phyloP scores from a whole-genome alignment of 352 stramenopile species.

The Pythium vanterpoolii region DNA sequence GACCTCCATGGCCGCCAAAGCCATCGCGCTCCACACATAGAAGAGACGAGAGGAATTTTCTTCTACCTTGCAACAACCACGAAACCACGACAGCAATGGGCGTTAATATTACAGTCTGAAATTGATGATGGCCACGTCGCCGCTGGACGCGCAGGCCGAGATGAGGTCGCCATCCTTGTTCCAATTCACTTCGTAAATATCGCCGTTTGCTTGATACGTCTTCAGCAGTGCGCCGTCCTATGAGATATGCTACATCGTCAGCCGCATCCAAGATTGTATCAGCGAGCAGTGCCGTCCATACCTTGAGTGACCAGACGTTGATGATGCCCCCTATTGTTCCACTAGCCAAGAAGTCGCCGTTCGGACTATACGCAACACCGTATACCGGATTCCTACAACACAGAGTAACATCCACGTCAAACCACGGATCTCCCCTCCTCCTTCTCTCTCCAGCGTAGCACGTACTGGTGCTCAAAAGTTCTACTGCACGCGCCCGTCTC shows the following conservation, averaged over 20 bases:
- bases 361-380: constrained; percentile 83
- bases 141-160: constrained; percentile 82
- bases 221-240: constrained; percentile 74
- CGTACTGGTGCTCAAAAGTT: constrained; percentile 93
- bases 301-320: constrained; percentile 97
- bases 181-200: constrained; percentile 99
- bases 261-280: not conserved
- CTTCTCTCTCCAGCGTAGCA: not conserved
- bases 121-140: constrained; percentile 87
- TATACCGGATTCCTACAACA: constrained; percentile 77
- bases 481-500: constrained; percentile 87
- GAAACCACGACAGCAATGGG: constrained; percentile 27
- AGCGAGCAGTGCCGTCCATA: constrained; percentile 23
- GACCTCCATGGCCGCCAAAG: constrained; percentile 13
- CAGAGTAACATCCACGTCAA: constrained; percentile 10
- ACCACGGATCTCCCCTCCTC: not conserved
- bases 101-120: constrained; percentile 90
- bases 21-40: constrained; percentile 18
- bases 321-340: constrained; percentile 96
- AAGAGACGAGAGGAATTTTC: not conserved
- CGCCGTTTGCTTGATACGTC: constrained; percentile 89
- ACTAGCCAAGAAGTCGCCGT: constrained; percentile 94
- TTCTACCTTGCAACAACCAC: constrained; percentile 10
- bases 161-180: constrained; percentile 89
- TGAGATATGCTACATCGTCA: not conserved